These are phyloP conservation scores for Mycosphaerella arachidis DNA, from an alignment of 2,329 filamentous ascomycete species.

Conservation along the genomic window DNA sequence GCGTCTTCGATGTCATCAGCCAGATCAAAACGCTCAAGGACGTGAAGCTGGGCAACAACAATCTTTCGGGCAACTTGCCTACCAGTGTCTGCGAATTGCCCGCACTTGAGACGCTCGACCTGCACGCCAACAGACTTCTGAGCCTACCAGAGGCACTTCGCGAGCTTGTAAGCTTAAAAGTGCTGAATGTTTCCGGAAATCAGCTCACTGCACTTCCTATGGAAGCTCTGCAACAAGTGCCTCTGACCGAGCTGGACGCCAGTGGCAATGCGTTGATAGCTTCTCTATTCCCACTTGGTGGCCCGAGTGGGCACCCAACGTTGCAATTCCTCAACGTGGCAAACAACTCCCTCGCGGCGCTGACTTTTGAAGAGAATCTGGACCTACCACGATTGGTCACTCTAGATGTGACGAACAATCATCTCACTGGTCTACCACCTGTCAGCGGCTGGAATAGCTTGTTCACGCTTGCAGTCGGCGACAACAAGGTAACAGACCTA, in stretches of 20 bases:
- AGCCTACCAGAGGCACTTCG: constrained; percentile 63
- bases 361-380: constrained; percentile 50
- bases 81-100: constrained; percentile 58
- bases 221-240: constrained; percentile 60
- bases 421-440: constrained; percentile 67
- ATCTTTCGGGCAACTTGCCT: constrained; percentile 64
- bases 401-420: constrained; percentile 75
- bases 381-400: constrained; percentile 67
- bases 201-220: constrained; percentile 67
- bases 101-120: constrained; percentile 72
- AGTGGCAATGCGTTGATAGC: constrained; percentile 75
- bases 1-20: constrained; percentile 66
- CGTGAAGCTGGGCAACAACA: constrained; percentile 75
- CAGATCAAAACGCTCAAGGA: constrained; percentile 71
- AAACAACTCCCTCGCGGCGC: constrained; percentile 62
- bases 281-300: constrained; percentile 59
- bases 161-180: constrained; percentile 64
- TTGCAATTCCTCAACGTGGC: constrained; percentile 76
- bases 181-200: constrained; percentile 78
- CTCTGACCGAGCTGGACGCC: constrained; percentile 67
- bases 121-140: constrained; percentile 75
- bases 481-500: constrained; percentile 73
- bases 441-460: constrained; percentile 70
- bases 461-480: constrained; percentile 68
- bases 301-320: constrained; percentile 48